Evolutionary conservation across 176 grass and related monocot species (phyloP).

Genomic region (Musa itinerans): DNA sequence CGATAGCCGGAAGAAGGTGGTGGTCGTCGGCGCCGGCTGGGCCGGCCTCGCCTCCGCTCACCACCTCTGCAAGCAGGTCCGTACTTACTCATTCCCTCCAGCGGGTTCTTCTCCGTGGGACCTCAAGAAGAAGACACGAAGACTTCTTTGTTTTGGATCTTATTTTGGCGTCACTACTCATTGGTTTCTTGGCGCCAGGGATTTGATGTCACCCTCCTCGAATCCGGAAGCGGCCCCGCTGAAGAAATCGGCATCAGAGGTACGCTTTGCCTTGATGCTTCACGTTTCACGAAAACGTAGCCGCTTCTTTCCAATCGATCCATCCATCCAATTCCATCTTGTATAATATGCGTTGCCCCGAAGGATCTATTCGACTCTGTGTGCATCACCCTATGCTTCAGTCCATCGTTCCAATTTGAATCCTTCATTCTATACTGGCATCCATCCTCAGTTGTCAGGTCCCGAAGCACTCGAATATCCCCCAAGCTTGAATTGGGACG

Average conservation of each 20-base stretch:
- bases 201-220: conserved; percentile 64
- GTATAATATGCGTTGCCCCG: background rate
- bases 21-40: conserved; percentile 69
- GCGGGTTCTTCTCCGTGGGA: background rate
- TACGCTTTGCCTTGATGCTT: conserved; percentile 13
- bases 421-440: too few relatives aligned
- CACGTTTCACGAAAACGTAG: background rate
- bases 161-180: background rate
- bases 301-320: too few relatives aligned
- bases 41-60: conserved; percentile 58
- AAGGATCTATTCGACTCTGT: too few relatives aligned
- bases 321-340: background rate
- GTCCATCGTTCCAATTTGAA: too few relatives aligned
- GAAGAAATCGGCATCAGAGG: conserved; percentile 76
- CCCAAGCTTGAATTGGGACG: too few relatives aligned
- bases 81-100: background rate
- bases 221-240: conserved; percentile 31
- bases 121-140: background rate
- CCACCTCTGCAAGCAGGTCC: conserved; percentile 69
- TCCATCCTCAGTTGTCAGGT: too few relatives aligned
- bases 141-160: background rate
- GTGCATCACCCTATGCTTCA: too few relatives aligned
- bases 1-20: conserved; percentile 48
- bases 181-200: conserved; percentile 28
- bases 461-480: too few relatives aligned